Conservation (phyloP, 2,329 filamentous ascomycete species). For the Fusarium drepaniforme region DNA sequence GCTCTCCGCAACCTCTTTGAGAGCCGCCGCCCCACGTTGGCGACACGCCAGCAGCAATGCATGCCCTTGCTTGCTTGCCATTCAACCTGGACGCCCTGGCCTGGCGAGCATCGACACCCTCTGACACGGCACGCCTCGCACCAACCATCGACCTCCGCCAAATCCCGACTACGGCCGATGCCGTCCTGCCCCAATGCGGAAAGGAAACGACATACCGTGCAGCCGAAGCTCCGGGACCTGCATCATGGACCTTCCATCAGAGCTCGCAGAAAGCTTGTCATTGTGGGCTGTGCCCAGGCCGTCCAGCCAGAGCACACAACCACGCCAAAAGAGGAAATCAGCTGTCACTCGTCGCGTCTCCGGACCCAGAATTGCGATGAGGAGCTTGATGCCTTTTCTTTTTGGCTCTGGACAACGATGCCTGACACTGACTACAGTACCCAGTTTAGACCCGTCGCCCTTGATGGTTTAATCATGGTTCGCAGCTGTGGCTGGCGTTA, state of each 20-base stretch:
- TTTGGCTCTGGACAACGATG: background rate
- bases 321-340: slow-evolving; percentile 46
- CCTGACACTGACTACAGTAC: background rate
- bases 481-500: background rate
- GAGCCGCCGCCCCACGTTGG: slow-evolving; percentile 24
- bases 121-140: background rate
- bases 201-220: slow-evolving; percentile 49
- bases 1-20: slow-evolving; percentile 1
- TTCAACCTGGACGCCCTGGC: background rate
- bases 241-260: slow-evolving; percentile 34
- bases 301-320: slow-evolving; percentile 42
- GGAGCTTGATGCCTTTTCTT: slow-evolving; percentile 12
- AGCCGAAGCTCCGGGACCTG: slow-evolving; percentile 45
- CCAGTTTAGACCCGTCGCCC: background rate
- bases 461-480: background rate
- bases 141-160: background rate
- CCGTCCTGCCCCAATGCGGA: slow-evolving; percentile 45
- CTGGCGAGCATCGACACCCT: background rate
- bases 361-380: slow-evolving; percentile 17
- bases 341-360: slow-evolving; percentile 27
- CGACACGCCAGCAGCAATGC: slow-evolving; percentile 1
- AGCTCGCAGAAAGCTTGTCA: slow-evolving; percentile 42
- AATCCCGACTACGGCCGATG: slow-evolving; percentile 39
- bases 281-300: slow-evolving; percentile 13
- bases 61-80: background rate